Conservation (phyloP, 139 green algal species). For the Nannochloris sp. region DNA sequence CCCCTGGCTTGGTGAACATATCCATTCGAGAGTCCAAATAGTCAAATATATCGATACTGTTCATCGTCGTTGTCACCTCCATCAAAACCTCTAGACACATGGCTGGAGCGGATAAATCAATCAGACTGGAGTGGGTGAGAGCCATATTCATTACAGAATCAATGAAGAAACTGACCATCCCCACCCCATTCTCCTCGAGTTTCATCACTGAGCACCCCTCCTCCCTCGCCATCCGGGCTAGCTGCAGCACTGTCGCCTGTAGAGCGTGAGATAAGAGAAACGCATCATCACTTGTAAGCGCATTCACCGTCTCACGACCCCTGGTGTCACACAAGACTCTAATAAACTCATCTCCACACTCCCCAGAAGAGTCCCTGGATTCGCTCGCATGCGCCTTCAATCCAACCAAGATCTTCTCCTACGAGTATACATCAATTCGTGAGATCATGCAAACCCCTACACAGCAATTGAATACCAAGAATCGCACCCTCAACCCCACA, state of each 20-base stretch:
- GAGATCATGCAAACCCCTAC: no score
- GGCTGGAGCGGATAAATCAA: conserved; percentile 11
- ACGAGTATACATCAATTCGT: no score
- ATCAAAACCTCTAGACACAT: conserved; percentile 25
- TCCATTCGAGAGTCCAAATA: conserved; percentile 23
- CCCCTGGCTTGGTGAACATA: conserved; percentile 7
- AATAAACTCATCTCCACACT: background rate
- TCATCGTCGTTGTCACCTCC: conserved; percentile 14
- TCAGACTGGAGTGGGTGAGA: background rate
- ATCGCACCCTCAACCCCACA: no score
- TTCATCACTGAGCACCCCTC: conserved; percentile 6
- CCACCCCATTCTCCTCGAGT: background rate
- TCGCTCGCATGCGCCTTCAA: no score
- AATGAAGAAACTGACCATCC: conserved; percentile 18
- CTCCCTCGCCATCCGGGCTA: background rate
- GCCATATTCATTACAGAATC: conserved; percentile 18
- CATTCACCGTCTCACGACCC: background rate
- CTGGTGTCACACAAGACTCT: background rate
- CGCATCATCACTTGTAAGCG: background rate
- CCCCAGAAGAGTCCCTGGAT: no score
- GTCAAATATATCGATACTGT: conserved; percentile 27
- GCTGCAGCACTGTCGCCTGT: conserved; percentile 1
- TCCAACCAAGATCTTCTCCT: no score
- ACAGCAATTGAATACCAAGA: no score
- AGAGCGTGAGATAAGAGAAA: conserved; percentile 6